Evolutionary conservation across 2,329 filamentous ascomycete genomes (phyloP).

Genomic region (Alternaria alternata): DNA sequence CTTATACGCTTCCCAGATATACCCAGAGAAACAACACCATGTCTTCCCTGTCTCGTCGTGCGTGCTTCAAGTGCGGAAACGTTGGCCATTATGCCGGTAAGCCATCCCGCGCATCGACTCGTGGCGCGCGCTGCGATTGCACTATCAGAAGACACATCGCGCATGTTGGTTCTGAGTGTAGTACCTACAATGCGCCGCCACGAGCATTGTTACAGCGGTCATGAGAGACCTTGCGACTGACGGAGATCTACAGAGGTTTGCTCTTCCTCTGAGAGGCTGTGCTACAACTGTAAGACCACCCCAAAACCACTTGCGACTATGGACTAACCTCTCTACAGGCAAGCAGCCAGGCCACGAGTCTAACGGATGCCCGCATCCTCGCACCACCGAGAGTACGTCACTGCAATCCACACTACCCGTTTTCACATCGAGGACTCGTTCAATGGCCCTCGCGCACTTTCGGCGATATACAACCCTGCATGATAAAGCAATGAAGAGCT

Average conservation of each 20-base stretch:
- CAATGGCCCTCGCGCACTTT: neutral
- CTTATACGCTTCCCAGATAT: constrained; percentile 36
- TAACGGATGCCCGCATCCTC: constrained; percentile 93
- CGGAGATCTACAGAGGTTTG: constrained; percentile 74
- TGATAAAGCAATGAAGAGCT: constrained; percentile 9
- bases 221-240: constrained; percentile 31
- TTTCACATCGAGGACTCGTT: neutral
- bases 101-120: constrained; percentile 28
- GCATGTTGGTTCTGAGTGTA: constrained; percentile 14
- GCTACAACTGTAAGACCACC: constrained; percentile 89
- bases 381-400: constrained; percentile 84
- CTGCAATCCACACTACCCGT: neutral
- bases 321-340: constrained; percentile 57
- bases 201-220: constrained; percentile 14
- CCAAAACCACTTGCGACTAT: constrained; percentile 9
- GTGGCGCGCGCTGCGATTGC: constrained; percentile 30
- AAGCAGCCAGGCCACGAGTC: constrained; percentile 96
- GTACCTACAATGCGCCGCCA: constrained; percentile 31
- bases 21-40: constrained; percentile 52
- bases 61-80: constrained; percentile 64
- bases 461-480: neutral
- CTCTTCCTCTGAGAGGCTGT: constrained; percentile 96
- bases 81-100: constrained; percentile 63
- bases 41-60: constrained; percentile 62
- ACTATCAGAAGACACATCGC: constrained; percentile 23